phyloP scores from a whole-genome alignment of 441 rosid species.

The Bocquillonia castaneifolia region DNA sequence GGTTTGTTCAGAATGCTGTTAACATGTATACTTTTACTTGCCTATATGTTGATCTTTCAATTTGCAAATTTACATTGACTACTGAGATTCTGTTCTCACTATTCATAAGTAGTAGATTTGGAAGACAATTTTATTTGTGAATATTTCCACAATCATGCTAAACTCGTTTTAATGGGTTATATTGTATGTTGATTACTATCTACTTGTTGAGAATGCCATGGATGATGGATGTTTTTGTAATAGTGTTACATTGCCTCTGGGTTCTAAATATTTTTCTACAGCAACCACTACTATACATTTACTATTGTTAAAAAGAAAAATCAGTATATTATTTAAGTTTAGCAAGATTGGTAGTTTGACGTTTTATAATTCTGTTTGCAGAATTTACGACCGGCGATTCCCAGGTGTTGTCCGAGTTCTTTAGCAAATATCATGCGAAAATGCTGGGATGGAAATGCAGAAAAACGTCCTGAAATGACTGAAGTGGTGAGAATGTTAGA shows the following conservation, averaged over 20 bases:
- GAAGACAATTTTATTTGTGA: too few species aligned
- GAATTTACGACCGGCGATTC: slow-evolving; percentile 79
- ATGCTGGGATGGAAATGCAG: slow-evolving; percentile 74
- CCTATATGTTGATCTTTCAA: neutral
- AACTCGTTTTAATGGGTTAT: too few species aligned
- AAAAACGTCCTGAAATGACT: slow-evolving; percentile 80
- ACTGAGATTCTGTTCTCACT: too few species aligned
- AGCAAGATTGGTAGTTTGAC: neutral
- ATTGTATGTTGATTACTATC: too few species aligned
- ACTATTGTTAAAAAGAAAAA: too few species aligned
- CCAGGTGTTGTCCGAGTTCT: slow-evolving; percentile 76
- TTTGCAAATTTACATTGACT: neutral
- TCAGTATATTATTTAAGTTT: slow-evolving; percentile 1
- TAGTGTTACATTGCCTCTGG: too few species aligned
- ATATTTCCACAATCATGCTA: too few species aligned
- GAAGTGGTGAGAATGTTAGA: slow-evolving; percentile 76
- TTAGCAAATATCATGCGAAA: slow-evolving; percentile 61
- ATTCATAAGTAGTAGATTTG: too few species aligned
- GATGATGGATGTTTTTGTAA: too few species aligned
- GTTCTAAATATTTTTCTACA: too few species aligned
- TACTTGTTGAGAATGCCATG: too few species aligned
- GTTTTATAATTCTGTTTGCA: slow-evolving; percentile 23
- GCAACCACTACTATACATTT: too few species aligned
- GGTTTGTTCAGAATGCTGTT: slow-evolving; percentile 41
- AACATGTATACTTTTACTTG: neutral